Conservation (phyloP, 1,139 yeast species). For the Candida sp. region DNA sequence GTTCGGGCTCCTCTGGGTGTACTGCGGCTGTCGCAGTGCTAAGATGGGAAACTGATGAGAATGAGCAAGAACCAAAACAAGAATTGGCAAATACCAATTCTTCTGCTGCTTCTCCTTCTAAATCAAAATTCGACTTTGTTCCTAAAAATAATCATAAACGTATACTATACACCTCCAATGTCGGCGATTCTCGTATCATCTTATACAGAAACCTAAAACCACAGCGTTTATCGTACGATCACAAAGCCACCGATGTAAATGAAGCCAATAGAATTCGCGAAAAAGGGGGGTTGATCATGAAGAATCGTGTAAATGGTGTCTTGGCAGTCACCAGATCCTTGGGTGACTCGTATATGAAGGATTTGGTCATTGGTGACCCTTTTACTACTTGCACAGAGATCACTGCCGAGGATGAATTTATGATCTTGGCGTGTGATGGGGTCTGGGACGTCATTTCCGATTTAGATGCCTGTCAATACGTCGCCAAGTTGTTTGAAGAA, state of each 20-base stretch:
- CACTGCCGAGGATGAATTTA: conserved; percentile 56
- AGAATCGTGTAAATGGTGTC: conserved; percentile 92
- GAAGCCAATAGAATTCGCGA: conserved; percentile 75
- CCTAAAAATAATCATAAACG: conserved; percentile 52
- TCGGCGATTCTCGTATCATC: conserved; percentile 89
- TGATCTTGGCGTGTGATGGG: conserved; percentile 93
- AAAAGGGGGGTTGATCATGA: conserved; percentile 84
- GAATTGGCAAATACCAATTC: not conserved
- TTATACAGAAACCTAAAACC: conserved; percentile 73
- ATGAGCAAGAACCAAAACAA: not conserved
- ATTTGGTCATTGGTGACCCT: conserved; percentile 85
- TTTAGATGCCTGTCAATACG: conserved; percentile 72
- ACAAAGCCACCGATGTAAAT: conserved; percentile 80
- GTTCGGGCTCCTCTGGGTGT: conserved; percentile 74
- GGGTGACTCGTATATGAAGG: conserved; percentile 94
- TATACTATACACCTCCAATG: conserved; percentile 90
- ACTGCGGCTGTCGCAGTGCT: conserved; percentile 95
- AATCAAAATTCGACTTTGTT: conserved; percentile 35
- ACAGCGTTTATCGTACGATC: conserved; percentile 84
- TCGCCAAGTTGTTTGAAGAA: conserved; percentile 38
- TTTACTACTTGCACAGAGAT: conserved; percentile 88
- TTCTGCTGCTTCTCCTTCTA: conserved; percentile 3
- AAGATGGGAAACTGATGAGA: conserved; percentile 62
- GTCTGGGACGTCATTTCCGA: conserved; percentile 92
- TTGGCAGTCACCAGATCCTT: conserved; percentile 91